Conservation (phyloP, 73 alveolate genomes). For the Paramecium tetraurelia region DNA sequence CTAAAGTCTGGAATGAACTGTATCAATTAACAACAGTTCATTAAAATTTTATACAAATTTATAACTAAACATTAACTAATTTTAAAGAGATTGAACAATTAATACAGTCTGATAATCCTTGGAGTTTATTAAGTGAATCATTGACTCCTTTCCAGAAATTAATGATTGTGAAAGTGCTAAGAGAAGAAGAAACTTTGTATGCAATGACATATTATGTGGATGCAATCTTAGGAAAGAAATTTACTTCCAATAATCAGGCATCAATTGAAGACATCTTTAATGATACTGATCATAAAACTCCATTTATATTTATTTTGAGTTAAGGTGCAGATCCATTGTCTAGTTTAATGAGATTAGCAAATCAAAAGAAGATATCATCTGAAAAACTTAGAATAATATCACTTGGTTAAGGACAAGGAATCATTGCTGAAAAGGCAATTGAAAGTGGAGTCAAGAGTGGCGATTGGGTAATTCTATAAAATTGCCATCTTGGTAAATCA, state of each 20-base stretch:
- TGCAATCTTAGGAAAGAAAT: constrained; percentile 77
- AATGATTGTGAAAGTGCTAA: constrained; percentile 82
- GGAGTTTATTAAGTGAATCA: constrained; percentile 32
- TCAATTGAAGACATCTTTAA: constrained; percentile 84
- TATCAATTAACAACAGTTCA: constrained; percentile 61
- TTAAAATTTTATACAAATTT: constrained; percentile 86
- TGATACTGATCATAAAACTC: constrained; percentile 91
- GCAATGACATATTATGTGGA: constrained; percentile 85
- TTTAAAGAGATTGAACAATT: constrained; percentile 49
- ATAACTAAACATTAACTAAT: constrained; percentile 31
- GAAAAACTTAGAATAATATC: constrained; percentile 93
- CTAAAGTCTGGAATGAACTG: constrained; percentile 87
- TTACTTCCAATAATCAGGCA: constrained; percentile 80
- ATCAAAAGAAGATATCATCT: constrained; percentile 23
- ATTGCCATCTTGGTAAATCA: constrained; percentile 98
- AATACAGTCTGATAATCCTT: constrained; percentile 61
- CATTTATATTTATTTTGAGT: constrained; percentile 77
- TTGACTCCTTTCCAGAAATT: constrained; percentile 76
- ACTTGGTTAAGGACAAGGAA: constrained; percentile 99
- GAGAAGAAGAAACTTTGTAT: constrained; percentile 88
- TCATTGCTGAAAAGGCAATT: constrained; percentile 93
- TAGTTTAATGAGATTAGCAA: constrained; percentile 50
- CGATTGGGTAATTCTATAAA: constrained; percentile 98
- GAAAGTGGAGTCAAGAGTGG: constrained; percentile 96
- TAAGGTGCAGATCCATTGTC: constrained; percentile 64